phyloP scores from a whole-genome alignment of 2,329 filamentous ascomycete genomes.

The Alternaria solani region DNA sequence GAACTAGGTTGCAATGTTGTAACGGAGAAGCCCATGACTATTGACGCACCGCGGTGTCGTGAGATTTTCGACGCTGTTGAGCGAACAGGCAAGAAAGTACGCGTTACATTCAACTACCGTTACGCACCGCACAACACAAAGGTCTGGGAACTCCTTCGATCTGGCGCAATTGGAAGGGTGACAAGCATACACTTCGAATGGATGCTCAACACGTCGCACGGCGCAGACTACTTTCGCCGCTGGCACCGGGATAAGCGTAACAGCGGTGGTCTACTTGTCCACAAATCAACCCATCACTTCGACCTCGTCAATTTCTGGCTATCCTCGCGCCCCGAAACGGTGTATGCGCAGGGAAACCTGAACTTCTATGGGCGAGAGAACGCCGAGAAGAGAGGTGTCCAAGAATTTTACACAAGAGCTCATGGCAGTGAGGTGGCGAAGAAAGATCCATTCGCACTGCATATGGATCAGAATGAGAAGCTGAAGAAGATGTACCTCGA shows the following conservation, averaged over 20 bases:
- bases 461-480: slow-evolving; percentile 61
- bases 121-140: slow-evolving; percentile 72
- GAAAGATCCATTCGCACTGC: slow-evolving; percentile 66
- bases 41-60: slow-evolving; percentile 63
- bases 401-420: slow-evolving; percentile 61
- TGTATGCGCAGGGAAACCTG: slow-evolving; percentile 66
- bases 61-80: slow-evolving; percentile 65
- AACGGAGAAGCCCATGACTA: slow-evolving; percentile 73
- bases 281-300: slow-evolving; percentile 71
- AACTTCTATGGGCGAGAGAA: slow-evolving; percentile 70
- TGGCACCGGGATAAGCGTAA: slow-evolving; percentile 70
- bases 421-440: slow-evolving; percentile 61
- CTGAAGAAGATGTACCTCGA: slow-evolving; percentile 68
- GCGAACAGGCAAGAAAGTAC: slow-evolving; percentile 58
- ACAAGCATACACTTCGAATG: slow-evolving; percentile 69
- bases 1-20: slow-evolving; percentile 67
- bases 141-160: slow-evolving; percentile 62
- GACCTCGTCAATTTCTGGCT: slow-evolving; percentile 72
- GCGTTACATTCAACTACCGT: slow-evolving; percentile 71
- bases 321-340: slow-evolving; percentile 62
- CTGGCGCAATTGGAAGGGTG: slow-evolving; percentile 65
- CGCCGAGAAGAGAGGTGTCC: slow-evolving; percentile 63
- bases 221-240: slow-evolving; percentile 69
- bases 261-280: slow-evolving; percentile 66
- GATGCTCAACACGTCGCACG: slow-evolving; percentile 69